phyloP scores from a whole-genome alignment of 2,329 filamentous ascomycete genomes.

The Ophiocordyceps camponoti-saundersi region DNA sequence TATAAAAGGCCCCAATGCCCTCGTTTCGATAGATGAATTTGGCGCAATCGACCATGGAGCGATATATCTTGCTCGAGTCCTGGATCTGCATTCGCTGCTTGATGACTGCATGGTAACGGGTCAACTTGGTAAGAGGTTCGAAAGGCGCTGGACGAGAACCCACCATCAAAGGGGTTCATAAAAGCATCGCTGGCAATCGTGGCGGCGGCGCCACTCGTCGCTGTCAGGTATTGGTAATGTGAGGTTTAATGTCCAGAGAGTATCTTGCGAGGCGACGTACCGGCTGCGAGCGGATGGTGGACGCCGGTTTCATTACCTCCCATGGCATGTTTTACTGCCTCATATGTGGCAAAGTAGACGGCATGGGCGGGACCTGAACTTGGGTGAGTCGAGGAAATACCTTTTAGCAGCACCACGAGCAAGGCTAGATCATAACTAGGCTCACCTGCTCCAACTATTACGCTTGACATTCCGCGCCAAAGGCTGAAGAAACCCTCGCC shows the following conservation, averaged over 20 bases:
- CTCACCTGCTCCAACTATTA: conserved; percentile 84
- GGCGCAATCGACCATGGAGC: conserved; percentile 74
- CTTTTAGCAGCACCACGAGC: conserved; percentile 6
- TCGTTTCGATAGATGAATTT: conserved; percentile 74
- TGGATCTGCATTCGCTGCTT: conserved; percentile 99
- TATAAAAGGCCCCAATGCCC: conserved; percentile 84
- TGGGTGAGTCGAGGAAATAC: neutral
- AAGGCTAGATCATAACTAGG: neutral
- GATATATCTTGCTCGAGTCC: conserved; percentile 75
- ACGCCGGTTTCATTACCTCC: conserved; percentile 76
- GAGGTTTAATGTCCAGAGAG: neutral
- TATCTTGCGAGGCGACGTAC: conserved; percentile 29
- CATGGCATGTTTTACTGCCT: conserved; percentile 90
- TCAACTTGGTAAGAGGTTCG: neutral
- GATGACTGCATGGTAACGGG: conserved; percentile 49
- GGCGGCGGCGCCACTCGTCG: conserved; percentile 80
- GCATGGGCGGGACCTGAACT: conserved; percentile 80
- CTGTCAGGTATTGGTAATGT: conserved; percentile 27
- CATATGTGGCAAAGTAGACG: conserved; percentile 96
- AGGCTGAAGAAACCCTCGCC: conserved; percentile 80
- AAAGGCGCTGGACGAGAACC: conserved; percentile 9
- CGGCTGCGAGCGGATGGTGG: conserved; percentile 85
- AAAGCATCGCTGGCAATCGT: conserved; percentile 95
- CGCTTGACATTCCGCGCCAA: conserved; percentile 94
- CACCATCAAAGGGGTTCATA: conserved; percentile 99